Evolutionary conservation across 768 basidiomycete genomes (phyloP), one percentile per base, ranked within the genome.

Genomic region (Albatrellus ellisii): DNA sequence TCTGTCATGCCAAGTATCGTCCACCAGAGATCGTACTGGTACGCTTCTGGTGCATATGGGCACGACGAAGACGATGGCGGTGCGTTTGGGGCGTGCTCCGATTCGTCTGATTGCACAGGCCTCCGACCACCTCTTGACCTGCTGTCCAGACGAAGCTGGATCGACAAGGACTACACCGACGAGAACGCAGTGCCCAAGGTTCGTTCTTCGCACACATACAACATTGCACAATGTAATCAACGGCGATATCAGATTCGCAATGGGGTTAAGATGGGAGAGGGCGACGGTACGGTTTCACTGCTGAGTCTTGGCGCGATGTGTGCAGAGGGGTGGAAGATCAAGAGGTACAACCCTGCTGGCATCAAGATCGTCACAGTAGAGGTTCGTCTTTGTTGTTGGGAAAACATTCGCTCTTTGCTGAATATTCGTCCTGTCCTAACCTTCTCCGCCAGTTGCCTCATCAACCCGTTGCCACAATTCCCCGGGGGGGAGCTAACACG

Each of bases 241-340:
- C 47, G 21, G 39, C 28, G 14, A 25, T 40, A 15, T 14, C 38
- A 79, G 79, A 63, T 87, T 36, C 64, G 70, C 40, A 88, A 85
- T 47, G 92, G 92, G 9, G 87, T 97, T 41, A 86, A 83, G 50
- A 77, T 92, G 60, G 88, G 89, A 29, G 90, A 95, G 63, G 94
- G 91, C 6, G 95, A 98, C 57, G 94, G 95, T 10, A 97, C 95
- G 2, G 90, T 91, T 18, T 77, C 77, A 51, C 61, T 90, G 31
- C 54, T 92, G 26, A 87, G 84, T 50, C 67, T 91, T 41, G 94
- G 91, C 12, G 77, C 85, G n/a, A 95, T 98, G 90, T 97, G 94
- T 53, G 79, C 84, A 9, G 88, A 90, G 55, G 94, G 92, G 6
- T 95, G 92, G 94, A 85, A 84, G 59, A 68, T 78, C 43, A 70